These are phyloP conservation scores for Thinopyrum obtusiflorum DNA, from an alignment of 202 grass and related monocot species.

Conservation along the genomic window DNA sequence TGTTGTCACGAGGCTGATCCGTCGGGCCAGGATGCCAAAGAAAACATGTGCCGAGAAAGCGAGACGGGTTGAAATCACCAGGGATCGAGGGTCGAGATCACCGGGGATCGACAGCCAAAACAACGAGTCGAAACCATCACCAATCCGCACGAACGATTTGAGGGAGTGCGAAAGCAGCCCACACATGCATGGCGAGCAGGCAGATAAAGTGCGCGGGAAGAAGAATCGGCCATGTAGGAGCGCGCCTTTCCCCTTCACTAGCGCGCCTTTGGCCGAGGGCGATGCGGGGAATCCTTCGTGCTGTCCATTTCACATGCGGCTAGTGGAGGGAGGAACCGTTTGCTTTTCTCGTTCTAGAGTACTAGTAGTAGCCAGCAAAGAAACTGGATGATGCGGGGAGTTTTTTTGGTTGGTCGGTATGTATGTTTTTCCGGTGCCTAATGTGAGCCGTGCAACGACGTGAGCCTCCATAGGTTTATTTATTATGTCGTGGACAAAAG, in stretches of 20 bases:
- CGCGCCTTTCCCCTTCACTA: conserved; percentile 1
- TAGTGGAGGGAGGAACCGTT: conserved; percentile 37
- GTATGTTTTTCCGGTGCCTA: not conserved
- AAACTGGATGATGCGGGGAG: conserved; percentile 29
- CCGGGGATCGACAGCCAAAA: not conserved
- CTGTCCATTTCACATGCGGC: conserved; percentile 31
- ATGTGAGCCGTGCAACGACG: conserved; percentile 28
- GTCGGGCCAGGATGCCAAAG: not conserved
- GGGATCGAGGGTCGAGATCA: not conserved
- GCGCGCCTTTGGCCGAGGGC: not conserved
- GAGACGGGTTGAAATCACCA: not conserved
- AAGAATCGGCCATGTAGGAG: not conserved
- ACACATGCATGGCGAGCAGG: not conserved
- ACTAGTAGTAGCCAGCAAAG: not conserved
- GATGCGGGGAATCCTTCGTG: conserved; percentile 30
- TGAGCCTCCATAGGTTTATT: conserved; percentile 24
- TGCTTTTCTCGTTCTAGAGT: conserved; percentile 12
- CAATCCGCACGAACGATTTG: conserved; percentile 19
- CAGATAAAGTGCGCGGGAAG: not conserved
- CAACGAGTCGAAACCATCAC: not conserved
- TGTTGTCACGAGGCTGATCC: not conserved
- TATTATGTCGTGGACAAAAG: conserved; percentile 27
- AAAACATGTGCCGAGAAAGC: not conserved
- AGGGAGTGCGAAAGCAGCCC: not conserved
- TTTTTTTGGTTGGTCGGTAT: not conserved